phyloP scores from a whole-genome alignment of 176 grass and related monocot genomes.

The Phoenix roebelenii region DNA sequence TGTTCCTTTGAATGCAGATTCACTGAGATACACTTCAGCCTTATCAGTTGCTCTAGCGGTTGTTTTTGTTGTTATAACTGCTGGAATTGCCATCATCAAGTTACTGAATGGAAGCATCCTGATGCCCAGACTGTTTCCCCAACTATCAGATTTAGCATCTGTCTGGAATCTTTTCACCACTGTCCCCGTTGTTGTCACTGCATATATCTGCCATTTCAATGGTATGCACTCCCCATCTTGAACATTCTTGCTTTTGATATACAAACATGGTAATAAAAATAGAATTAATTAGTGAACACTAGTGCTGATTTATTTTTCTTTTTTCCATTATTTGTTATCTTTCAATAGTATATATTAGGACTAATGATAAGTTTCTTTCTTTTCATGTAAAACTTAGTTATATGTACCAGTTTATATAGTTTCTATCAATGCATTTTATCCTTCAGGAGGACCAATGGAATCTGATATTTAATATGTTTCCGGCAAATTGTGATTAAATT shows the following conservation, averaged over 20 bases:
- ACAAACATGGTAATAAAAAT: not conserved
- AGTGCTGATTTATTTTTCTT: too few relatives aligned
- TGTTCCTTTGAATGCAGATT: conserved; percentile 34
- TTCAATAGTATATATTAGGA: too few relatives aligned
- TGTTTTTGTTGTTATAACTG: conserved; percentile 70
- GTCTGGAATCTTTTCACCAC: conserved; percentile 80
- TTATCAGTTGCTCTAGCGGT: conserved; percentile 80
- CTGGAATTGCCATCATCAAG: conserved; percentile 61
- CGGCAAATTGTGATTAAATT: too few relatives aligned
- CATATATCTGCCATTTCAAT: conserved; percentile 86
- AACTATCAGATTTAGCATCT: conserved; percentile 41
- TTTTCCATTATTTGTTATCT: too few relatives aligned
- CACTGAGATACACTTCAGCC: conserved; percentile 76
- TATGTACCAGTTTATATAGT: too few relatives aligned
- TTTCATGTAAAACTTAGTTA: too few relatives aligned
- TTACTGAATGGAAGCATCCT: conserved; percentile 47
- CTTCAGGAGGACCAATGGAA: too few relatives aligned
- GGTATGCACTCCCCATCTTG: conserved; percentile 21
- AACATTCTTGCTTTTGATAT: not conserved
- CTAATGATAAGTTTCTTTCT: too few relatives aligned
- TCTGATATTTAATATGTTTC: too few relatives aligned
- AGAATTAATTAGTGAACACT: not conserved
- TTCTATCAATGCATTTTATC: too few relatives aligned
- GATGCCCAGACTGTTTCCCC: conserved; percentile 64
- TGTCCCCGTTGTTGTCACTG: conserved; percentile 79